Evolutionary conservation across 345 rosid genomes (phyloP).

Genomic region (Gossypium stocksii): DNA sequence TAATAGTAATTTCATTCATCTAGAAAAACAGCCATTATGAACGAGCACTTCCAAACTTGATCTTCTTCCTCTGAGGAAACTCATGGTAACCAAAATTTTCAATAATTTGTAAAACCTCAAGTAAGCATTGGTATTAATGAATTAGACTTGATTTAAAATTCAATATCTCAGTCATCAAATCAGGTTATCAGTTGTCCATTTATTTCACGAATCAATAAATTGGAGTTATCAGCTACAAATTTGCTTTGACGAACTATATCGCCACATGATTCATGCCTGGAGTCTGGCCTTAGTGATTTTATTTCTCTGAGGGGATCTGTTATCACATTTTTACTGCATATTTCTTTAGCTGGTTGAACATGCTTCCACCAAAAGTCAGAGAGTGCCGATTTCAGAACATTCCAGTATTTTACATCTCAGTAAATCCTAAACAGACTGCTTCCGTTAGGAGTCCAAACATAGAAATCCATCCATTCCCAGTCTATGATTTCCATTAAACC

Average conservation of each 20-base stretch:
- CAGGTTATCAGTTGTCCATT: conserved; percentile 28
- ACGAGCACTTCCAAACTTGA: not conserved
- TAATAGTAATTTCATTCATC: not conserved
- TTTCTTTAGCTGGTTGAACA: no score
- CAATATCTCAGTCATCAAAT: conserved; percentile 1
- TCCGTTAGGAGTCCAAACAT: conserved; percentile 66
- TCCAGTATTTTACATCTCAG: conserved; percentile 59
- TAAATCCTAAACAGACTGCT: conserved; percentile 59
- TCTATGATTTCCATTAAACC: conserved; percentile 82
- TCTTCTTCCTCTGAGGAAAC: not conserved
- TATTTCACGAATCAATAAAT: conserved; percentile 39
- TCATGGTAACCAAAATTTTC: not conserved
- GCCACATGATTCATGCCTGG: conserved; percentile 43
- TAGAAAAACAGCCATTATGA: not conserved
- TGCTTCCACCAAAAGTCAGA: conserved; percentile 80
- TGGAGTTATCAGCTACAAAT: conserved; percentile 36
- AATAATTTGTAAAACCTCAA: not conserved
- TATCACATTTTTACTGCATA: no score
- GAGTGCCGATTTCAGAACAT: no score
- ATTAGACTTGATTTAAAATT: not conserved
- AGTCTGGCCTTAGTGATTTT: no score
- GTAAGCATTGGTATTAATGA: not conserved
- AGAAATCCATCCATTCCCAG: conserved; percentile 76
- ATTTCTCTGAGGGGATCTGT: no score
- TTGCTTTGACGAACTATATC: conserved; percentile 45